A percentile compares a stretch with the other conserved stretches of the same genome.
Conservation (phyloP, 2,329 filamentous ascomycete genomes). For the Talaromyces atroroseus region DNA sequence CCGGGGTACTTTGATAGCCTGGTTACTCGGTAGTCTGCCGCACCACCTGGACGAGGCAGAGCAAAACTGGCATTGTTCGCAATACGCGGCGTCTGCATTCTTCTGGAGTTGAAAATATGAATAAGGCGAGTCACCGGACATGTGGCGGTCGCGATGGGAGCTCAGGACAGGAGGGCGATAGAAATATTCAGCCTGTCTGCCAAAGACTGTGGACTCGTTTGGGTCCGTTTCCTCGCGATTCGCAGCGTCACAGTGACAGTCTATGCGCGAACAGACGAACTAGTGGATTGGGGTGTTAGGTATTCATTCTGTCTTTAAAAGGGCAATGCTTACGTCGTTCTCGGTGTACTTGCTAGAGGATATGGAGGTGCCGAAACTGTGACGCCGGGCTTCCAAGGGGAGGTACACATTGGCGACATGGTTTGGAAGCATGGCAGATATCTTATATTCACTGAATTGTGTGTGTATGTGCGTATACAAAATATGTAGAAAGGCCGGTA, state of each 20-base stretch:
- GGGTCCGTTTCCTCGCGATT: constrained; percentile 6
- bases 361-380: constrained; percentile 7
- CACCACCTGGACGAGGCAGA: constrained; percentile 11
- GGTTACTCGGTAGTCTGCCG: constrained; percentile 8
- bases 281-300: background rate
- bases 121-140: constrained; percentile 5
- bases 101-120: constrained; percentile 11
- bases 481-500: background rate
- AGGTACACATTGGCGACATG: background rate
- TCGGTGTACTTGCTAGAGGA: constrained; percentile 10
- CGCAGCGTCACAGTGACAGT: constrained; percentile 12
- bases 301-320: background rate
- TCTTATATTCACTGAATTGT: background rate
- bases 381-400: background rate
- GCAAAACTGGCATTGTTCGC: constrained; percentile 15
- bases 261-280: constrained; percentile 3
- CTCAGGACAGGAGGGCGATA: constrained; percentile 27
- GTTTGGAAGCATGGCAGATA: constrained; percentile 3
- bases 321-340: constrained; percentile 2
- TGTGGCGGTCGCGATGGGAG: constrained; percentile 13
- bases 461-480: no score
- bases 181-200: constrained; percentile 29
- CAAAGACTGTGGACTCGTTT: constrained; percentile 15
- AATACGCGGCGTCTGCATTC: constrained; percentile 8
- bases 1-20: background rate